A percentile compares a stretch with the other conserved stretches of the same genome.
Conservation (phyloP, 2,329 filamentous ascomycete species). For the Colletotrichum sp. region DNA sequence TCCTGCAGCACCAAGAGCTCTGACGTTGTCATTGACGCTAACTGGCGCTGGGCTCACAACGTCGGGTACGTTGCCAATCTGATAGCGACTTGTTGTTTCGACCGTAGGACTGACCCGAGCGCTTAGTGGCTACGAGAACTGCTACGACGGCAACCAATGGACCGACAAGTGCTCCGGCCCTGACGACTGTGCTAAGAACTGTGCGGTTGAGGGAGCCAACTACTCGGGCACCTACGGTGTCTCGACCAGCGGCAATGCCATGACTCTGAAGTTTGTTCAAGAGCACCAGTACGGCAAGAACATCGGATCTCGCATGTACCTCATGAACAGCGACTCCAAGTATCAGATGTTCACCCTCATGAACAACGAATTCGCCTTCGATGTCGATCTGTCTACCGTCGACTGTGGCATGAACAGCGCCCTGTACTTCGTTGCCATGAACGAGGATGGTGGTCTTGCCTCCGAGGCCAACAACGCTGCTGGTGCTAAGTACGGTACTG, state of each 20-base stretch:
- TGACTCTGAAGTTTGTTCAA: conserved; percentile 55
- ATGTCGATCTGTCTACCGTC: conserved; percentile 66
- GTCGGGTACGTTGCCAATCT: conserved; percentile 27
- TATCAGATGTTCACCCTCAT: conserved; percentile 63
- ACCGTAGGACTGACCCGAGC: neutral
- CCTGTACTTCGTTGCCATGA: conserved; percentile 49
- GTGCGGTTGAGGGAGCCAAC: conserved; percentile 48
- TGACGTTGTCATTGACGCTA: conserved; percentile 50
- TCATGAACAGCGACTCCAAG: conserved; percentile 56
- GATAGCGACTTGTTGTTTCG: conserved; percentile 38
- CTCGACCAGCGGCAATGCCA: conserved; percentile 44
- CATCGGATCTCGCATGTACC: conserved; percentile 53
- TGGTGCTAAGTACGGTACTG: conserved; percentile 60
- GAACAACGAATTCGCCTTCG: conserved; percentile 67
- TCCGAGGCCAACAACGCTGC: conserved; percentile 49
- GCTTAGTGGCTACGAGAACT: conserved; percentile 4
- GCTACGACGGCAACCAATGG: conserved; percentile 42
- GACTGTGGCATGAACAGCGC: conserved; percentile 68
- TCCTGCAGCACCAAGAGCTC: conserved; percentile 43
- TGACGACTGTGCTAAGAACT: conserved; percentile 40
- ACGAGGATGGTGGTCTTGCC: conserved; percentile 53
- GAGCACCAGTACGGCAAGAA: conserved; percentile 41
- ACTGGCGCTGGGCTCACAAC: conserved; percentile 54
- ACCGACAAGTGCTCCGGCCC: conserved; percentile 34
- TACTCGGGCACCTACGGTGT: conserved; percentile 49